Base-by-base conservation (phyloP, 2,329 filamentous ascomycete genomes). In the Hypoxylon sp. region DNA sequence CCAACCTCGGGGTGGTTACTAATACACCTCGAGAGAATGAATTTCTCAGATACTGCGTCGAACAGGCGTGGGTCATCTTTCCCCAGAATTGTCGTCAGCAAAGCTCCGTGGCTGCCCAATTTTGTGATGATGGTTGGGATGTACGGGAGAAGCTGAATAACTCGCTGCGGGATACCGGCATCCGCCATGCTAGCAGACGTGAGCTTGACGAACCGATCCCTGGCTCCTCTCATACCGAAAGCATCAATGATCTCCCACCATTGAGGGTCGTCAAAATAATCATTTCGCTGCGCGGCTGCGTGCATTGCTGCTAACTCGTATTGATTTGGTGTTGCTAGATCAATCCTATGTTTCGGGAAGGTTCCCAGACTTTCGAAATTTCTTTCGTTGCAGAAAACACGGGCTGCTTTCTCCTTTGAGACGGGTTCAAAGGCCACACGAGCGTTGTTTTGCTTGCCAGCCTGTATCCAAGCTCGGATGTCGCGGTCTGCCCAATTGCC, bases 361-460 rank as follows among this genome's bases (percentile, higher is more conserved):
- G 84, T 77, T 11, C 77, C 75, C 22, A 86, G 76, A 20, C 76
- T 74, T 17, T 78, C 75, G 15, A 79, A 72, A 10, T 74, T 77
- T 28, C 73, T 75, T 34, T 67, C 49, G 57, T 74, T 68, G 26
- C 79, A 79, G 78, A 95, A 96, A 5, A 94, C 81, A 7, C 87
- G 84, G 48, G 84, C 81, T 3, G 92, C 87, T 80, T 98, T 99
- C 62, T 87, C 88, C 1, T 86, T 88, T 1, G 92, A 97, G 6
- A 98, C 95, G 1, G 95, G 94, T 77, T 98, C 95, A 73, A 94
- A 97, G 11, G 91, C 91, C 5, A 94, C 84, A 19, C 82, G 84
- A 15, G 86, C 84, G 4, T 80, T 76, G 60, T 85, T 79, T 2
- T 81, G 75, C 61, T 86, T 87, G 44, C 84, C 89, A 39, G 87